Evolutionary conservation across 116 monocot genomes (phyloP), one percentile per base, ranked within the genome.

Genomic region (Thalassia testudinum): DNA sequence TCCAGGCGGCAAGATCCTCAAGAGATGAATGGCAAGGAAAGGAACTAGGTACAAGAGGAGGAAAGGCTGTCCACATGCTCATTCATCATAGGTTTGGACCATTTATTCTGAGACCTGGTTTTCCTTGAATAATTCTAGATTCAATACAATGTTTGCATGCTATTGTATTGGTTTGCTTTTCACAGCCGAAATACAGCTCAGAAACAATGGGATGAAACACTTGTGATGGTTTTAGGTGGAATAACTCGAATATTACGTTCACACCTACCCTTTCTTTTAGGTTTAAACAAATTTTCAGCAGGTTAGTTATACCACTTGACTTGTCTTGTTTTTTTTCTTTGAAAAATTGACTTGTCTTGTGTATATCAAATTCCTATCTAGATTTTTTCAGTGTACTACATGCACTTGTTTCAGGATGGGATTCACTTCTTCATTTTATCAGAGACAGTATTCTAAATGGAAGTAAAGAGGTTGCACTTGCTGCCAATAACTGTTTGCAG

Each of bases 151-250:
- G 30, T 10, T 34, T 34, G 30, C 6, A 40, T 40, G 30, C 10
- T 34, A 34, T 34, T 34, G 30, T 5, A 34, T 34, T 34, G 30
- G 3, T 34, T 34, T 34, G 10, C 10, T 10, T 34, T 77, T 78
- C 10, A 10, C 30, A 97, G 97, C 47, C 89, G 97, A 24, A 89
- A 97, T 62, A 97, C 97, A 26, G 88, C 97, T 54, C 97, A 89
- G 37, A 97, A 97, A 66, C 97, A 97, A 69, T 97, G 97, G 97
- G 97, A 97, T 77, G 97, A 97, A 72, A 88, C 97, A 58, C 62
- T 97, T 62, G 97, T 97, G 30, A 49, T 88, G 49, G 97, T 97
- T 45, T 61, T 88, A 58, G 77, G 89, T 65, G 89, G 97, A 65
- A 97, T 97, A 42, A 67, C 97, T 48, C 63, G 89, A 53, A 62